Percentiles rank a stretch among this genome's conserved stretches.
These are phyloP conservation scores for Scytalidium lignicola DNA, from an alignment of 2,329 filamentous ascomycete species.

Conservation along the genomic window DNA sequence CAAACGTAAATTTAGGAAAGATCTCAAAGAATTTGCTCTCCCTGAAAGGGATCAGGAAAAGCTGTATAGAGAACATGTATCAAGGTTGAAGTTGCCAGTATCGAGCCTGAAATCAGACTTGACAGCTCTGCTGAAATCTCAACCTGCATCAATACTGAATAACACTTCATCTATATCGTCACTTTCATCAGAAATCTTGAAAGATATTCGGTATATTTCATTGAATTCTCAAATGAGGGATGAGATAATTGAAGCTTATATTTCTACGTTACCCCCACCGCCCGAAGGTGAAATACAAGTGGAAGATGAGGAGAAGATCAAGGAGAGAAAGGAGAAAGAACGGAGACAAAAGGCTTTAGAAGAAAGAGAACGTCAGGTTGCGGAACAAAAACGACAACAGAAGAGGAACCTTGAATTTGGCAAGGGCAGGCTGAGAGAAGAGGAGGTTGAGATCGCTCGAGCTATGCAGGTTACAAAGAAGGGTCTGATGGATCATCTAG, in stretches of 20 bases:
- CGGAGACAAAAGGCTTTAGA: conserved; percentile 62
- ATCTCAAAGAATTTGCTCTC: conserved; percentile 73
- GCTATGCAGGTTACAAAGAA: conserved; percentile 66
- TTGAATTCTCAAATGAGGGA: conserved; percentile 58
- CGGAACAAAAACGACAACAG: conserved; percentile 57
- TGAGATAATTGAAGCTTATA: conserved; percentile 59
- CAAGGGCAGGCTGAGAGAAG: conserved; percentile 57
- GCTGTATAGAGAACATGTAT: conserved; percentile 70
- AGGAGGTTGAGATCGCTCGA: conserved; percentile 61
- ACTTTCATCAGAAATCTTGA: conserved; percentile 57
- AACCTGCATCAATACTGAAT: conserved; percentile 56
- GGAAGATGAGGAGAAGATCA: conserved; percentile 47
- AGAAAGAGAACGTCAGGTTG: conserved; percentile 57
- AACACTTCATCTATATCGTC: conserved; percentile 48
- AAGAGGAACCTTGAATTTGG: conserved; percentile 55
- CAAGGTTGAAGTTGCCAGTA: conserved; percentile 59
- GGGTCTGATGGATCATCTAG: conserved; percentile 58
- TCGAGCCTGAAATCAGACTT: conserved; percentile 66
- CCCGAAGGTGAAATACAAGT: conserved; percentile 41
- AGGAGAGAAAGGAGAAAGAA: conserved; percentile 46
- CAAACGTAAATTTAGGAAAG: conserved; percentile 81
- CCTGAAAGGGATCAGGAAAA: conserved; percentile 76
- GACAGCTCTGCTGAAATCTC: conserved; percentile 55
- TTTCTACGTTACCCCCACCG: conserved; percentile 57
- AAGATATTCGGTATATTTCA: conserved; percentile 66